phyloP scores from a whole-genome alignment of 1,284 basidiomycete genomes.

The Nidula niveotomentosa region DNA sequence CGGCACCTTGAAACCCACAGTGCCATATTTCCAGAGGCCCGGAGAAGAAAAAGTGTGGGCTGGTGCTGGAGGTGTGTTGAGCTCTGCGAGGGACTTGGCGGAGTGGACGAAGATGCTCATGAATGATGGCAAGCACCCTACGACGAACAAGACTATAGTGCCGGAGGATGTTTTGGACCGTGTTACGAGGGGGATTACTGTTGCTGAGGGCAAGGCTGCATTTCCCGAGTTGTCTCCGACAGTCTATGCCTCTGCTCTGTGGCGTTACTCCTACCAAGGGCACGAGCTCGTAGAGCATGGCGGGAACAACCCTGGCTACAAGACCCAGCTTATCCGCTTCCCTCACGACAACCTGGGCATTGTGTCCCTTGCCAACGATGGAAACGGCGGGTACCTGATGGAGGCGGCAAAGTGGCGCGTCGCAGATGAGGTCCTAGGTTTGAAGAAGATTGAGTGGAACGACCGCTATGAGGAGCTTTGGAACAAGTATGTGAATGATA shows the following conservation, averaged over 20 bases:
- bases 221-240: conserved; percentile 27
- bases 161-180: conserved; percentile 33
- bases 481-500: conserved; percentile 14
- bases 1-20: conserved; percentile 26
- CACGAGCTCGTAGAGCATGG: conserved; percentile 39
- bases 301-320: conserved; percentile 40
- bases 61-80: conserved; percentile 43
- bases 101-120: conserved; percentile 42
- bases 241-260: conserved; percentile 44
- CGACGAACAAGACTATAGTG: conserved; percentile 37
- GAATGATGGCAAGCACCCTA: conserved; percentile 39
- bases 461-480: conserved; percentile 21
- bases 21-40: conserved; percentile 33
- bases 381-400: conserved; percentile 24
- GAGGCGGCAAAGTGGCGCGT: conserved; percentile 33
- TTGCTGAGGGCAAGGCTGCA: conserved; percentile 25
- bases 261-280: conserved; percentile 34
- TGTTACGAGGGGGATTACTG: conserved; percentile 33
- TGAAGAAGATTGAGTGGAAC: conserved; percentile 32
- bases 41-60: conserved; percentile 35
- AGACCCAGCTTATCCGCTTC: conserved; percentile 34
- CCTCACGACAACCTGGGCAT: conserved; percentile 37
- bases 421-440: conserved; percentile 31
- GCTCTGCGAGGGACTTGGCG: conserved; percentile 34
- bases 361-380: conserved; percentile 41